Conservation (phyloP, 306 rosid species). For the Cicer judaicum region DNA sequence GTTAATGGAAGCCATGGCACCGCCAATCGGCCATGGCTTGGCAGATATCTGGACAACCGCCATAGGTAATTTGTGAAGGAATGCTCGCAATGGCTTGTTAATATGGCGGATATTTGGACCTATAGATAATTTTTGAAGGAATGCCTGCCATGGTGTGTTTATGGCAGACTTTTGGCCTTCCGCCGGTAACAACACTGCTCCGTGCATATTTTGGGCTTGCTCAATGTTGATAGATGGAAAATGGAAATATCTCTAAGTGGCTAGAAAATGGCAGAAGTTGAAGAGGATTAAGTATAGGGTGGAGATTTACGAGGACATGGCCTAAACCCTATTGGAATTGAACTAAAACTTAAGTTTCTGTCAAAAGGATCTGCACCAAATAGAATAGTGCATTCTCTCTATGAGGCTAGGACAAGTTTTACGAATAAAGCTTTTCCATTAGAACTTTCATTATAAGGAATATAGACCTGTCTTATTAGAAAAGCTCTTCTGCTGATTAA, state of each 20-base stretch:
- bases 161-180: too few relatives aligned
- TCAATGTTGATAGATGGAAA: conserved; percentile 3
- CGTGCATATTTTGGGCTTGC: not conserved
- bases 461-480: not conserved
- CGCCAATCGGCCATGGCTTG: too few relatives aligned
- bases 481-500: not conserved
- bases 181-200: too few relatives aligned
- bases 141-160: too few relatives aligned
- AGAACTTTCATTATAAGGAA: not conserved
- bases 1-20: too few relatives aligned
- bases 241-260: not conserved
- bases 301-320: not conserved
- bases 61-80: too few relatives aligned
- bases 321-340: not conserved
- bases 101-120: too few relatives aligned
- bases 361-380: not conserved
- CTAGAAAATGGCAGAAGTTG: conserved; percentile 9
- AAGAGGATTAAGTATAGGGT: not conserved
- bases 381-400: not conserved
- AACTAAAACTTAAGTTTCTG: not conserved
- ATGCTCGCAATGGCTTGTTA: too few relatives aligned
- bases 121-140: too few relatives aligned
- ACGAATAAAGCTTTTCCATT: not conserved
- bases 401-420: not conserved
- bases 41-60: too few relatives aligned